These are phyloP conservation scores for Achlya hypogyna DNA, from an alignment of 352 stramenopile species.

Conservation along the genomic window DNA sequence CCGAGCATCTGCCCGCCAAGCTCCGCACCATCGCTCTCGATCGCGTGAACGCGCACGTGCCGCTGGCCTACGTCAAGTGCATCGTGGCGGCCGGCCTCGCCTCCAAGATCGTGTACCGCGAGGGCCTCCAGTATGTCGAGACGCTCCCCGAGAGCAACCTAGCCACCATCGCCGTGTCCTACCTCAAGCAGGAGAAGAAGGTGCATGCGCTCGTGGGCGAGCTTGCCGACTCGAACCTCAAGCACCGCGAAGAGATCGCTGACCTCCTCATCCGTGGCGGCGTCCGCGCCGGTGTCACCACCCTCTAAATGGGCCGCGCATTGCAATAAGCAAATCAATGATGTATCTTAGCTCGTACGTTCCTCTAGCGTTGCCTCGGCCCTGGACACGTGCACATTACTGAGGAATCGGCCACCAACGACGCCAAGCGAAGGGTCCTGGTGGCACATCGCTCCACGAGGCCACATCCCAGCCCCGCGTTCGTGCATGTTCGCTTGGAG, in stretches of 20 bases:
- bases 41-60: slow-evolving; percentile 87
- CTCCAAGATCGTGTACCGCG: slow-evolving; percentile 97
- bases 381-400: no score
- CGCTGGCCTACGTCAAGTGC: slow-evolving; percentile 94
- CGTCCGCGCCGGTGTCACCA: slow-evolving; percentile 44
- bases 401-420: no score
- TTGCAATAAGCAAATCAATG: no score
- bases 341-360: no score
- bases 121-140: slow-evolving; percentile 94
- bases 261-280: slow-evolving; percentile 64
- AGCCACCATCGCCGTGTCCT: slow-evolving; percentile 86
- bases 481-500: no score
- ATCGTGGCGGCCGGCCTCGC: slow-evolving; percentile 93
- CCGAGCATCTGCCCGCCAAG: slow-evolving; percentile 90
- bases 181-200: slow-evolving; percentile 93
- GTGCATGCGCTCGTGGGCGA: slow-evolving; percentile 77
- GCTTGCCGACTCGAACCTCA: slow-evolving; percentile 39
- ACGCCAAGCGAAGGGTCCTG: no score
- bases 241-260: slow-evolving; percentile 56
- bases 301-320: neutral
- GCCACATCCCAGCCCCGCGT: no score
- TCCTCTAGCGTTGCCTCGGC: no score
- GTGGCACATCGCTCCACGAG: no score
- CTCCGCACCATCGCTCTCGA: slow-evolving; percentile 91
- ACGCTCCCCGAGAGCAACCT: slow-evolving; percentile 87